Evolutionary conservation across 106 monocot species (phyloP), one percentile per base, ranked within the genome.

Genomic region (Acorus calamus): DNA sequence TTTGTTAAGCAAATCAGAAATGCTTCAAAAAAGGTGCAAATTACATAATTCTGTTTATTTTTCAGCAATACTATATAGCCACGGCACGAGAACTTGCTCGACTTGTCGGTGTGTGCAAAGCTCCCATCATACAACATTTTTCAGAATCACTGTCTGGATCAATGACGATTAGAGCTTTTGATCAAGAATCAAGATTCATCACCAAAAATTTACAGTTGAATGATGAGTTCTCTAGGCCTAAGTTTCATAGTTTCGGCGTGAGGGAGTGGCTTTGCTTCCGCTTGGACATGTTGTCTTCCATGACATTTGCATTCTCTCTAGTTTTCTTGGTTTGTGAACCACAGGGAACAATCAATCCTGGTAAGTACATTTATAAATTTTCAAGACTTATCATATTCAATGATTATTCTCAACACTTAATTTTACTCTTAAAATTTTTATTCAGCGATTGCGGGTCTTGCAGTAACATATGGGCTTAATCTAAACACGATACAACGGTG

Each of bases 61-160:
- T 57, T 60, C 75, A 92, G 92, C 52, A 70, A 79, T 87, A 92
- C 51, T 92, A 92, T 66, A 81, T 87, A 57, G 68, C 69, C 7
- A 77, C 92, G 14, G 81, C 87, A 58, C 72, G 92, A 2, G 92
- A 92, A 53, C 52, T 92, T 44, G 69, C 87, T 47, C 65, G 92
- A 61, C 56, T 92, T 53, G 68, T 77, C 11, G 87, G 87, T 2
- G 81, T 92, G 11, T 81, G 81, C 70, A 79, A 79, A 75, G 84
- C 92, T 60, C 87, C 92, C 9, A 78, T 92, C 51, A 87, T 92
- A 65, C 87, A 92, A 56, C 81, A 92, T 56, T 92, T 92, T 71
- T 72, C 92, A 3, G 87, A 92, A 62, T 77, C 87, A 41, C 58
- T 87, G 45, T 74, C 83, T 8, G 92, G 92, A 66, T 77, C 83